Percentiles rank a stretch among this genome's conserved stretches.
Evolutionary conservation across 768 basidiomycete species (phyloP).

Genomic region (Boletus fagicola): DNA sequence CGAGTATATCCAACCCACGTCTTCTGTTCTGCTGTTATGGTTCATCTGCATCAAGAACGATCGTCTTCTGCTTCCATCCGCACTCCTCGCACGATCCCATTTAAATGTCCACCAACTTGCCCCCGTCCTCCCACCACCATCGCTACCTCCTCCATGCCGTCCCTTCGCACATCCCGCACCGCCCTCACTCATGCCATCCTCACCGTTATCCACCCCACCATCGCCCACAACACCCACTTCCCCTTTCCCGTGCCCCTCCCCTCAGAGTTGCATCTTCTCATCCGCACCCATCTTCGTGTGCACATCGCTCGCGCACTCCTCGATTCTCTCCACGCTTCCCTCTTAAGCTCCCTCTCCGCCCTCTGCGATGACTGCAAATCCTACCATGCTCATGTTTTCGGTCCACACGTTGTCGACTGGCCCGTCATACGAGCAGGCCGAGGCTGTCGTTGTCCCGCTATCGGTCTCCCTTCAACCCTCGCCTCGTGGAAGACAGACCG

Average conservation of each 20-base stretch:
- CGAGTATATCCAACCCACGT: neutral
- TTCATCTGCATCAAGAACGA: constrained; percentile 3
- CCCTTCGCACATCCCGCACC: constrained; percentile 40
- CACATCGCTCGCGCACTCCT: constrained; percentile 42
- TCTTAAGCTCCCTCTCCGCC: constrained; percentile 28
- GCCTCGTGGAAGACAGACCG: constrained; percentile 9
- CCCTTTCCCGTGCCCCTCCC: constrained; percentile 38
- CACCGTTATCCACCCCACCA: constrained; percentile 45
- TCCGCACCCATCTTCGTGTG: constrained; percentile 48
- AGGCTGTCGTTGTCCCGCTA: constrained; percentile 44
- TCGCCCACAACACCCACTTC: constrained; percentile 31
- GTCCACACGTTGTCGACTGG: constrained; percentile 52
- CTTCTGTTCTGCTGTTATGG: neutral
- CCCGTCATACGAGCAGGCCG: constrained; percentile 45
- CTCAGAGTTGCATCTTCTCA: constrained; percentile 50
- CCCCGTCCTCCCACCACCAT: neutral
- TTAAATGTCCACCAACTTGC: constrained; percentile 15
- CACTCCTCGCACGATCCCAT: constrained; percentile 19
- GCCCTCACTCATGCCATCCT: constrained; percentile 54
- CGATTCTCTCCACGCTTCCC: constrained; percentile 41
- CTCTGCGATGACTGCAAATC: constrained; percentile 51
- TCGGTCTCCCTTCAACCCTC: constrained; percentile 15
- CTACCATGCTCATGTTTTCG: constrained; percentile 55
- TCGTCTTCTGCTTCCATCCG: constrained; percentile 23
- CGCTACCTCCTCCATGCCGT: constrained; percentile 10